Evolutionary conservation across 495 filamentous ascomycete genomes (phyloP).

Genomic region (Cenococcum geophilum): DNA sequence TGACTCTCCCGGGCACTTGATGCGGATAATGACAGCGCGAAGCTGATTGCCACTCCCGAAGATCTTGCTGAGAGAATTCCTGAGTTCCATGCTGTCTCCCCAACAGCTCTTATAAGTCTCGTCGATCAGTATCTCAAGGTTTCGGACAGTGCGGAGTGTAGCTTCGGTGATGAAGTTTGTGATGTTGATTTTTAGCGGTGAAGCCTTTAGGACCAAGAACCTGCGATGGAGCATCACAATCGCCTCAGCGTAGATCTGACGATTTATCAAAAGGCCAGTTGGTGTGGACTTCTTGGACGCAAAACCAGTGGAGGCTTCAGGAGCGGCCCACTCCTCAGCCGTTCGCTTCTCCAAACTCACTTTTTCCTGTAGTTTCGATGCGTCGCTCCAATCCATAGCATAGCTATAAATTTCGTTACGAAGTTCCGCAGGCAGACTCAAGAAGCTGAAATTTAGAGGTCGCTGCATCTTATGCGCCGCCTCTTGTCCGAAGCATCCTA

Average conservation of each 20-base stretch:
- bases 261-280: neutral
- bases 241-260: neutral
- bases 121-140: neutral
- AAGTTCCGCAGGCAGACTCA: neutral
- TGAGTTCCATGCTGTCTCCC: too few relatives aligned
- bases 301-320: neutral
- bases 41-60: too few relatives aligned
- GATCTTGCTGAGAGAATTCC: too few relatives aligned
- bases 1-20: too few relatives aligned
- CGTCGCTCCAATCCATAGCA: neutral
- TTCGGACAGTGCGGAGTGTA: neutral
- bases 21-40: too few relatives aligned
- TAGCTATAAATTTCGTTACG: conserved; percentile 3
- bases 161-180: neutral
- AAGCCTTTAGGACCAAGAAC: neutral
- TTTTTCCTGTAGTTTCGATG: neutral
- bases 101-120: too few relatives aligned
- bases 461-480: neutral
- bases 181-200: neutral
- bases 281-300: neutral
- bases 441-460: neutral
- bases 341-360: neutral
- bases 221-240: neutral
- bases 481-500: neutral
- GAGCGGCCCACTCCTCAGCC: neutral